Conservation (phyloP, 164 flowering plant species). For the Nymphaea thermarum region DNA sequence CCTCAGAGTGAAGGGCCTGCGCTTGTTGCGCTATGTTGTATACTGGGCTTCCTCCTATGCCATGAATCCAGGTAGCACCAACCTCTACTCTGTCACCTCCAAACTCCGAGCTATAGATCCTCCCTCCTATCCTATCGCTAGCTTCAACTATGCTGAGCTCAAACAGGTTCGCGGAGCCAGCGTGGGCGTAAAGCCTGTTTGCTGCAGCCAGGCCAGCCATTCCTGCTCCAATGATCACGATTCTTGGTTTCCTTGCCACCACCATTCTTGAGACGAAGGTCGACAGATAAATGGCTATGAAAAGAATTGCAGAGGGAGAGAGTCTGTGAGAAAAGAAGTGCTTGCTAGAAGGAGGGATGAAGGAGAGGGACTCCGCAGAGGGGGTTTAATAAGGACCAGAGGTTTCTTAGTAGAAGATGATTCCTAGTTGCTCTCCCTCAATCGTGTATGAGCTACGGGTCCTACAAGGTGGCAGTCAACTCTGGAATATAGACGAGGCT, state of each 20-base stretch:
- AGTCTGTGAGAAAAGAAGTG: not conserved
- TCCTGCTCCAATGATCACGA: conserved; percentile 87
- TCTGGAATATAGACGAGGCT: conserved; percentile 14
- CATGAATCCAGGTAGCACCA: conserved; percentile 99
- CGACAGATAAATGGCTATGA: not conserved
- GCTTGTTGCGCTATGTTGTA: conserved; percentile 55
- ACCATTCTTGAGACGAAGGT: conserved; percentile 14
- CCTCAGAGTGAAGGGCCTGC: conserved; percentile 37
- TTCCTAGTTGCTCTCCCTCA: not conserved
- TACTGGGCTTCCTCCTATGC: conserved; percentile 81
- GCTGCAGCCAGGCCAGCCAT: conserved; percentile 96
- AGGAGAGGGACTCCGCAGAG: not conserved
- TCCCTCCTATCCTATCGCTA: conserved; percentile 76
- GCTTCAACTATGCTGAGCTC: conserved; percentile 77
- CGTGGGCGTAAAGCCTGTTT: conserved; percentile 50
- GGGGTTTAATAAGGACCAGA: not conserved
- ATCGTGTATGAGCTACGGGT: not conserved
- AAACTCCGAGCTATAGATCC: conserved; percentile 64
- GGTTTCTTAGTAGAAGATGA: not conserved
- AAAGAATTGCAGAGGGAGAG: not conserved
- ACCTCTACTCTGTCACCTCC: conserved; percentile 69
- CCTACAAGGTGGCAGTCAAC: conserved; percentile 3
- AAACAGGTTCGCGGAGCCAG: conserved; percentile 25
- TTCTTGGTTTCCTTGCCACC: conserved; percentile 66
- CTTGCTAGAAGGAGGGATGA: conserved; percentile 1